Conservation (phyloP, 176 grass and related monocot genomes). For the Pontederia paniculata region DNA sequence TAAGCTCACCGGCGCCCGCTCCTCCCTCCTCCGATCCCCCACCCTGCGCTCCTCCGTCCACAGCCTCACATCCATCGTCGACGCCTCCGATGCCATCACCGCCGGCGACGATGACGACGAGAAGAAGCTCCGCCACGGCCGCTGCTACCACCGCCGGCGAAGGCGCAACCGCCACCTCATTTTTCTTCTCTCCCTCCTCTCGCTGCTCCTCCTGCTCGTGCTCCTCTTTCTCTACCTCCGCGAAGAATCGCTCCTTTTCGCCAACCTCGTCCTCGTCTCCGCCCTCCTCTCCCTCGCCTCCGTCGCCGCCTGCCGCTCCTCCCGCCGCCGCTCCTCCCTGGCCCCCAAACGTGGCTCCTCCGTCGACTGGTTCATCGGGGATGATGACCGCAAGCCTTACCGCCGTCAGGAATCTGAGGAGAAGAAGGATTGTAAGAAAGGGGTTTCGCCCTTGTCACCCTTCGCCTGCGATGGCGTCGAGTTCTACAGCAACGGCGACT, state of each 20-base stretch:
- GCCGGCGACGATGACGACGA: not conserved
- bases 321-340: not conserved
- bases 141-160: not conserved
- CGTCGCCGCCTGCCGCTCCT: not conserved
- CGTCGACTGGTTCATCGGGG: constrained; percentile 14
- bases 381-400: not conserved
- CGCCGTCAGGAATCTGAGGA: not conserved
- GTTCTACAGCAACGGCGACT: constrained; percentile 18
- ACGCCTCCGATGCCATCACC: not conserved
- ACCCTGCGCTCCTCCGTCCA: constrained; percentile 5
- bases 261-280: constrained; percentile 13
- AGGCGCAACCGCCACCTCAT: not conserved
- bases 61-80: constrained; percentile 12
- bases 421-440: not conserved
- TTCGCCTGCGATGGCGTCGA: constrained; percentile 3
- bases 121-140: constrained; percentile 6
- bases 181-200: constrained; percentile 5
- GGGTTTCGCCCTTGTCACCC: too few species aligned
- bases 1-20: not conserved
- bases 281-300: constrained; percentile 1
- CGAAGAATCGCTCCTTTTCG: not conserved
- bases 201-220: not conserved
- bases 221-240: constrained; percentile 12
- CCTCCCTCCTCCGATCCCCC: constrained; percentile 11
- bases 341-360: not conserved